These are phyloP conservation scores for Lachancea quebecensis DNA, from an alignment of 805 yeast species.

Conservation along the genomic window DNA sequence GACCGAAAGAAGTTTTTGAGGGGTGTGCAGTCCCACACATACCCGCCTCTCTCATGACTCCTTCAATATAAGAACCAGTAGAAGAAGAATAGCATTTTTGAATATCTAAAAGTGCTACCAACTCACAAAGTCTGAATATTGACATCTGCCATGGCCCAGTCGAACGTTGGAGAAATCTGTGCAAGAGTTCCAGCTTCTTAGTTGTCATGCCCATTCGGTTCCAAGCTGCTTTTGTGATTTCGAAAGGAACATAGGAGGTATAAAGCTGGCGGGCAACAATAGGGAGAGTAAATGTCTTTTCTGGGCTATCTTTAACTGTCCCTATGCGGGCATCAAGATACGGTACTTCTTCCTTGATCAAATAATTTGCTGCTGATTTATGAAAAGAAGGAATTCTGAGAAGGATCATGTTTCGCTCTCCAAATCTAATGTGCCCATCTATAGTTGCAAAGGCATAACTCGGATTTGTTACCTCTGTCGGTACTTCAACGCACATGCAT, in stretches of 20 bases:
- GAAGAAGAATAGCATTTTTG: conserved; percentile 16
- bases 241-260: conserved; percentile 31
- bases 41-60: conserved; percentile 14
- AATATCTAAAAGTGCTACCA: conserved; percentile 32
- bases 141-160: conserved; percentile 38
- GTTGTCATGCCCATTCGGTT: conserved; percentile 34
- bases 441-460: conserved; percentile 50
- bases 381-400: conserved; percentile 45
- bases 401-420: conserved; percentile 38
- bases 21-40: conserved; percentile 21
- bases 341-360: conserved; percentile 20
- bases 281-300: conserved; percentile 29
- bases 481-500: conserved; percentile 50
- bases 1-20: conserved; percentile 8
- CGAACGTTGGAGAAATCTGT: conserved; percentile 37
- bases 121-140: conserved; percentile 33
- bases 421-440: conserved; percentile 51
- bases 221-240: conserved; percentile 38
- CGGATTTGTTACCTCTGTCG: conserved; percentile 42
- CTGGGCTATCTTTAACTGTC: conserved; percentile 19
- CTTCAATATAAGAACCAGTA: conserved; percentile 23
- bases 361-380: conserved; percentile 11
- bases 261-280: conserved; percentile 29
- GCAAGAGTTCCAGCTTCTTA: conserved; percentile 40
- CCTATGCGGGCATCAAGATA: conserved; percentile 20